phyloP scores from a whole-genome alignment of 768 basidiomycete species.

The Thelephora aurantiotincta region DNA sequence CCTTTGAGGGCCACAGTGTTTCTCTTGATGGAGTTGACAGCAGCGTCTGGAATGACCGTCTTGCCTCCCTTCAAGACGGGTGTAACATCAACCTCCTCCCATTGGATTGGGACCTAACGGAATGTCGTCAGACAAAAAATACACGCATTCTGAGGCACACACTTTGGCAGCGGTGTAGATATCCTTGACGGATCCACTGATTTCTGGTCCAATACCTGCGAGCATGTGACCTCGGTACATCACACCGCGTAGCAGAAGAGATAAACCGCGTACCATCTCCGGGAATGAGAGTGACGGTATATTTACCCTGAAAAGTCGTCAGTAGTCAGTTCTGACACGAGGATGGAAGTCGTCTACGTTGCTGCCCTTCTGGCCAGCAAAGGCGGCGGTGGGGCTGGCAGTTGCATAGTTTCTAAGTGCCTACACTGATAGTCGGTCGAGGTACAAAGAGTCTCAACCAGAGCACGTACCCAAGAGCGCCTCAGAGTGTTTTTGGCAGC shows the following conservation, averaged over 20 bases:
- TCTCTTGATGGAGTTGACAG: constrained; percentile 85
- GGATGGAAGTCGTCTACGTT: constrained; percentile 42
- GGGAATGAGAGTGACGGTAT: constrained; percentile 90
- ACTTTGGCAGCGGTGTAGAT: constrained; percentile 88
- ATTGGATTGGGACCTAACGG: constrained; percentile 84
- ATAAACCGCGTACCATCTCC: constrained; percentile 64
- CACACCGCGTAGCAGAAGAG: constrained; percentile 6
- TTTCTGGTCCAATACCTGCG: constrained; percentile 95
- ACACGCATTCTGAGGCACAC: constrained; percentile 7
- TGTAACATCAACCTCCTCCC: constrained; percentile 98
- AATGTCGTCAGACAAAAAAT: constrained; percentile 2
- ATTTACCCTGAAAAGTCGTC: constrained; percentile 61
- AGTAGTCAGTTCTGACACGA: not conserved
- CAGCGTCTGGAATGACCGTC: constrained; percentile 88
- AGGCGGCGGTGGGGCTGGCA: constrained; percentile 72
- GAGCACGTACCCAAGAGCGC: constrained; percentile 30
- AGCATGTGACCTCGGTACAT: constrained; percentile 10
- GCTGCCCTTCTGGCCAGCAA: constrained; percentile 78
- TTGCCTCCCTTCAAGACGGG: constrained; percentile 91
- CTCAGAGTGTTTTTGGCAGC: constrained; percentile 38
- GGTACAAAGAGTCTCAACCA: not conserved
- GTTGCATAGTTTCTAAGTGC: constrained; percentile 52
- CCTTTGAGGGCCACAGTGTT: constrained; percentile 98
- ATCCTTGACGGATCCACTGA: constrained; percentile 87
- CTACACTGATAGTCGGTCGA: constrained; percentile 18